Percentiles rank a stretch among this genome's conserved stretches.
These are phyloP conservation scores for Ligustrum vulgare DNA, from an alignment of 257 asterid species.

Conservation along the genomic window DNA sequence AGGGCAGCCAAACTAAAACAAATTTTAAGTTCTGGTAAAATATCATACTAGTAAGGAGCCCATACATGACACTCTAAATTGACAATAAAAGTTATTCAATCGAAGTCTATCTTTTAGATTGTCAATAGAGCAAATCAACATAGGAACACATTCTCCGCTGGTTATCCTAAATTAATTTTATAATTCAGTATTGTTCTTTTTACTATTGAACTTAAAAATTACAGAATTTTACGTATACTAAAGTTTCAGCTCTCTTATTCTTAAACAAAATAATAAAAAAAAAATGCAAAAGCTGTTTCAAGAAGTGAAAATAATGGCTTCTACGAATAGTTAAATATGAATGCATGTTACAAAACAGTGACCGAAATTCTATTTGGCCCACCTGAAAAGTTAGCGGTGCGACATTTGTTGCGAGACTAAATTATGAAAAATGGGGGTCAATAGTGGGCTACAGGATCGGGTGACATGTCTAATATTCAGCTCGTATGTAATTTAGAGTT, in stretches of 20 bases:
- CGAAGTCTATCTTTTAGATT: not conserved
- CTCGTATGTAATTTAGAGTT: too few relatives aligned
- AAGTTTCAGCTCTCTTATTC: constrained; percentile 16
- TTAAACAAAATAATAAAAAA: not conserved
- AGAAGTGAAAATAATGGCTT: constrained; percentile 13
- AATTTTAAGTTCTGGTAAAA: not conserved
- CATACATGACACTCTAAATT: not conserved
- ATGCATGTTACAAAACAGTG: too few relatives aligned
- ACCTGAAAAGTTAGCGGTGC: too few relatives aligned
- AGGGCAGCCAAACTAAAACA: constrained; percentile 7
- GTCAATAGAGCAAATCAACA: not conserved
- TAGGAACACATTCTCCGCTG: constrained; percentile 8
- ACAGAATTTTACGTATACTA: not conserved
- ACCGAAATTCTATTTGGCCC: too few relatives aligned
- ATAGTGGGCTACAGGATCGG: too few relatives aligned
- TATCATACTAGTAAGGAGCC: not conserved
- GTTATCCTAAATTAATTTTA: not conserved
- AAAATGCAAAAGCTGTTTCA: not conserved
- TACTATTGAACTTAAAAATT: not conserved
- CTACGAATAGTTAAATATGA: not conserved
- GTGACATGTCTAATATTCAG: too few relatives aligned
- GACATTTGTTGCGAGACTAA: too few relatives aligned
- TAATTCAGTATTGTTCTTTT: not conserved
- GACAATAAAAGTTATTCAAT: constrained; percentile 2
- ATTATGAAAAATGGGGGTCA: too few relatives aligned